Evolutionary conservation across 768 basidiomycete species (phyloP).

Genomic region (Russula brevipes): DNA sequence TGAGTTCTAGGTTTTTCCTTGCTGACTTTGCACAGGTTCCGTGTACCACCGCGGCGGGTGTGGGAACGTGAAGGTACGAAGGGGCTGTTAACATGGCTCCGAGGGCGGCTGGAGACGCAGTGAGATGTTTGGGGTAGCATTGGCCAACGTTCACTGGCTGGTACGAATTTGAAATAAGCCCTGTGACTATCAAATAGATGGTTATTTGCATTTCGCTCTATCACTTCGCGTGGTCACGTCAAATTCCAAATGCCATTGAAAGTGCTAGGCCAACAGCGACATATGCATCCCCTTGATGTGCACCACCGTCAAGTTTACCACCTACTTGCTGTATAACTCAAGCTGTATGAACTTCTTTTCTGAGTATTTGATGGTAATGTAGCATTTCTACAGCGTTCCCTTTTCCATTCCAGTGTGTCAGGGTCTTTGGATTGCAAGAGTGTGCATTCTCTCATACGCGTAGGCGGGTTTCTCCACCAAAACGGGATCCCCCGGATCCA

Average conservation of each 20-base stretch:
- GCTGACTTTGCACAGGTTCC: constrained; percentile 48
- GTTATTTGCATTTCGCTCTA: too few species aligned
- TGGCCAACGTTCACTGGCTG: background rate
- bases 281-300: too few species aligned
- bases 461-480: constrained; percentile 82
- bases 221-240: too few species aligned
- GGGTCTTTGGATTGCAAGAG: constrained; percentile 10
- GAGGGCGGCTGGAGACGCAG: constrained; percentile 51
- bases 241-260: too few species aligned
- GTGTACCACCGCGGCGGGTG: constrained; percentile 70
- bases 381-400: too few species aligned
- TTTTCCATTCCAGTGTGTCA: background rate
- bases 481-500: constrained; percentile 75
- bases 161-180: too few species aligned
- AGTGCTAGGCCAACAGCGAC: too few species aligned
- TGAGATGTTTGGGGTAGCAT: background rate
- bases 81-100: constrained; percentile 72
- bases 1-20: background rate
- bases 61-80: constrained; percentile 88
- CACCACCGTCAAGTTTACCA: too few species aligned
- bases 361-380: too few species aligned
- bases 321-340: too few species aligned
- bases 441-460: constrained; percentile 41
- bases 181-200: too few species aligned
- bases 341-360: too few species aligned